Percentiles rank a stretch among this genome's conserved stretches.
These are phyloP conservation scores for Cryptosporidium meleagridis DNA, from an alignment of 169 alveolate species.

Conservation along the genomic window DNA sequence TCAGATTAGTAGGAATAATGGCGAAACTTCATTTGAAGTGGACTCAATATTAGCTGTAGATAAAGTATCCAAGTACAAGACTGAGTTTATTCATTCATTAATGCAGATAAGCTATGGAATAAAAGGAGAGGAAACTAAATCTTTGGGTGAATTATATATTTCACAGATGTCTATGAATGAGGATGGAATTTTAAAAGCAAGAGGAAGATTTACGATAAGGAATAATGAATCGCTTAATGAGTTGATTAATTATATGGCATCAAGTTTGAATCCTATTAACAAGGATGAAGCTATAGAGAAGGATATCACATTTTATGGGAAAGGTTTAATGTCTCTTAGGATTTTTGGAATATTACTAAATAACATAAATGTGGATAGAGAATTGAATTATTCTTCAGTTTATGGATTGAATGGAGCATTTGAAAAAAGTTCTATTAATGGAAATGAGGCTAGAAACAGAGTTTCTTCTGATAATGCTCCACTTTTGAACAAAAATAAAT, in stretches of 20 bases:
- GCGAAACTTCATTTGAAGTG: conserved; percentile 59
- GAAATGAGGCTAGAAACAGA: background rate
- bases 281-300: background rate
- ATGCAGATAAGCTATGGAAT: conserved; percentile 36
- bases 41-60: conserved; percentile 6
- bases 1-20: conserved; percentile 31
- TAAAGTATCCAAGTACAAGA: background rate
- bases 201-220: conserved; percentile 53
- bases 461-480: background rate
- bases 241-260: conserved; percentile 7
- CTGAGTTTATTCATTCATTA: conserved; percentile 37
- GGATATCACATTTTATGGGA: conserved; percentile 22
- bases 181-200: conserved; percentile 12
- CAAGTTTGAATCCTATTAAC: background rate
- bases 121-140: background rate
- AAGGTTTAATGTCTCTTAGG: conserved; percentile 60
- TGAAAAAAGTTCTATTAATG: background rate
- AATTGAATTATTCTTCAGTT: background rate
- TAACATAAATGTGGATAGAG: conserved; percentile 26
- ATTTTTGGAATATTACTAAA: conserved; percentile 24
- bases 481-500: background rate
- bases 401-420: background rate
- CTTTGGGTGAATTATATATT: conserved; percentile 31
- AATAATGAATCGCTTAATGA: conserved; percentile 17
- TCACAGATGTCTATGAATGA: background rate